Conservation (phyloP, 2,329 filamentous ascomycete genomes). For the Thielaviopsis euricoi region DNA sequence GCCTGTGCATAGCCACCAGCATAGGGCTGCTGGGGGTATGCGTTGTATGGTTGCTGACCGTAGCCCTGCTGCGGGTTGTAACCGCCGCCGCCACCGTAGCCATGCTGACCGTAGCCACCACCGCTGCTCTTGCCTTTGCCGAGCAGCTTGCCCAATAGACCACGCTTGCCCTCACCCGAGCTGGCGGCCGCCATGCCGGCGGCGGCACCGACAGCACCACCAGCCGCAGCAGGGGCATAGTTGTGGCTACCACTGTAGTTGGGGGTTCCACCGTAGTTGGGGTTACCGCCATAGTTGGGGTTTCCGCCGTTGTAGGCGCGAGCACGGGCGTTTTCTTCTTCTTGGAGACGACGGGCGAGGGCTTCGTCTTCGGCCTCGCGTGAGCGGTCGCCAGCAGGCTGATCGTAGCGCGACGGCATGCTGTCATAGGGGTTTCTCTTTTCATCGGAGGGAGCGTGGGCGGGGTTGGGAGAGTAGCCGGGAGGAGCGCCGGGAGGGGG, state of each 20-base stretch:
- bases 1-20: conserved; percentile 20
- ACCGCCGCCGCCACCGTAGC: conserved; percentile 16
- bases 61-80: conserved; percentile 16
- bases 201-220: conserved; percentile 1
- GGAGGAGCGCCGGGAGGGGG: conserved; percentile 46
- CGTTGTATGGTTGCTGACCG: conserved; percentile 20
- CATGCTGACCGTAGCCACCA: conserved; percentile 13
- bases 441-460: conserved; percentile 28
- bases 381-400: conserved; percentile 18
- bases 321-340: conserved; percentile 54
- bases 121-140: conserved; percentile 28
- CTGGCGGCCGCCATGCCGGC: conserved; percentile 12
- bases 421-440: conserved; percentile 58
- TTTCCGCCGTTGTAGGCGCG: conserved; percentile 28
- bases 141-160: conserved; percentile 36
- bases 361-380: conserved; percentile 57
- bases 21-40: conserved; percentile 17
- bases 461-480: conserved; percentile 37
- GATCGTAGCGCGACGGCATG: conserved; percentile 17
- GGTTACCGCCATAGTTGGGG: conserved; percentile 9
- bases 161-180: conserved; percentile 23
- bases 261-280: background rate
- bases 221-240: background rate
- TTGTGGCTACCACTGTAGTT: background rate
- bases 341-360: conserved; percentile 62